phyloP scores from a whole-genome alignment of 495 filamentous ascomycete genomes.

The Extremus antarcticus region DNA sequence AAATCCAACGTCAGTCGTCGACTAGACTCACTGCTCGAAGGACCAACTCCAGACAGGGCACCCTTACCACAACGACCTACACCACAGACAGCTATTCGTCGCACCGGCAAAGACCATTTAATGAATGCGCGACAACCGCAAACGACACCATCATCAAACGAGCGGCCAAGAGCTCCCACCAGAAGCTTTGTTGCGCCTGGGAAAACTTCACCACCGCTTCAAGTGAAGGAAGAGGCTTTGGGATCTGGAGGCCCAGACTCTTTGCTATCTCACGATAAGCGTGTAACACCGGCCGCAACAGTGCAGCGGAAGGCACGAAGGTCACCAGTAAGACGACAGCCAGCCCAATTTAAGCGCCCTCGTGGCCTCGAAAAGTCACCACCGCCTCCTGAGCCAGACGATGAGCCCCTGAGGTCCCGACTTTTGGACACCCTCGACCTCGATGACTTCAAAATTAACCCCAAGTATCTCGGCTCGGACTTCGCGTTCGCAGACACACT shows the following conservation, averaged over 20 bases:
- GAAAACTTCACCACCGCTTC: not conserved
- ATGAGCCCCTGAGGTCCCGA: constrained; percentile 19
- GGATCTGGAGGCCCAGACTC: not conserved
- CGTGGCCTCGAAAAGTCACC: constrained; percentile 6
- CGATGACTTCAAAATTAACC: constrained; percentile 77
- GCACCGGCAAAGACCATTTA: not conserved
- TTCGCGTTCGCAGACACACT: constrained; percentile 69
- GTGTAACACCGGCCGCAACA: not conserved
- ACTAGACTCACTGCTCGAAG: constrained; percentile 11
- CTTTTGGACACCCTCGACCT: constrained; percentile 19
- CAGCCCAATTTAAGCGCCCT: not conserved
- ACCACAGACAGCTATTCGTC: not conserved
- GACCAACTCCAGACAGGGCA: not conserved
- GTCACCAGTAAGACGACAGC: not conserved
- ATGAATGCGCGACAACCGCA: not conserved
- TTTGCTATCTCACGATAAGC: not conserved
- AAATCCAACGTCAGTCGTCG: constrained; percentile 4
- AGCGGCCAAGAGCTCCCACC: not conserved
- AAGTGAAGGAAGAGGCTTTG: not conserved
- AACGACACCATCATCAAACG: not conserved
- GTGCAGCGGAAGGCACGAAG: not conserved
- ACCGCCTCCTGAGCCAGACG: constrained; percentile 6
- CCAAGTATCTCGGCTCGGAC: constrained; percentile 59
- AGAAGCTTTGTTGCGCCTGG: not conserved
- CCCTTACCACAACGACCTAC: not conserved